Evolutionary conservation across 805 yeast species (phyloP), one percentile per base, ranked within the genome.

Genomic region (Hanseniaspora clermontiae): DNA sequence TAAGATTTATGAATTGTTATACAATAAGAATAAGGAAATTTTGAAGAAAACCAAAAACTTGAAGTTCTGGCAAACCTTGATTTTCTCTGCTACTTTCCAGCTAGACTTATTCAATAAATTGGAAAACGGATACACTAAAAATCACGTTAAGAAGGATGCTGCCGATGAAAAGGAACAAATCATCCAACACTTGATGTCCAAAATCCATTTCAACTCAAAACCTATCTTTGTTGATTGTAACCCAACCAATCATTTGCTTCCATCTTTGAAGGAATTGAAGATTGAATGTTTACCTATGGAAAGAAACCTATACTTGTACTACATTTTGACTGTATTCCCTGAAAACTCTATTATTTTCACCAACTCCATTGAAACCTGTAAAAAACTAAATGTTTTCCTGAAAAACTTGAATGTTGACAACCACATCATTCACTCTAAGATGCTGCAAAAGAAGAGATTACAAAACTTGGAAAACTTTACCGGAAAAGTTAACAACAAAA

Each of bases 1-100:
- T 62, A 84, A 81, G 64, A 84, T 87, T 58, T 71, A 91, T 59
- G 87, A 84, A 56, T 68, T 84, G 15, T 68, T 93, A 57, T 77
- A 74, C 19, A 72, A 67, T 58, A 65, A 65, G 36, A 61, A 65
- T 17, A 64, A 66, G 19, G 61, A 66, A 15, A 36, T 46, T 7
- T 46, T 46, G n/a, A 51, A 50, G 40, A 50, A 50, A 36, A 68
- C 65, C 9, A 72, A 76, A 64, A 75, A 74, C 60, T 76, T 79
- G n/a, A 63, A 57, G 3, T 68, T 65, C 57, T 78, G 89, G 77
- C 98, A 93, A 71, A 87, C 96, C 1, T 72, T 90, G 62, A 88
- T 93, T n/a, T 93, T 87, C 65, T 86, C 95, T 40, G 98, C 98
- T 4, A 91, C 98, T 0, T 93, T 93, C 68, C 82, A 90, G 5